Percentiles rank a stretch among this genome's conserved stretches.
phyloP scores from a whole-genome alignment of 106 monocot species.

The Acorus calamus region DNA sequence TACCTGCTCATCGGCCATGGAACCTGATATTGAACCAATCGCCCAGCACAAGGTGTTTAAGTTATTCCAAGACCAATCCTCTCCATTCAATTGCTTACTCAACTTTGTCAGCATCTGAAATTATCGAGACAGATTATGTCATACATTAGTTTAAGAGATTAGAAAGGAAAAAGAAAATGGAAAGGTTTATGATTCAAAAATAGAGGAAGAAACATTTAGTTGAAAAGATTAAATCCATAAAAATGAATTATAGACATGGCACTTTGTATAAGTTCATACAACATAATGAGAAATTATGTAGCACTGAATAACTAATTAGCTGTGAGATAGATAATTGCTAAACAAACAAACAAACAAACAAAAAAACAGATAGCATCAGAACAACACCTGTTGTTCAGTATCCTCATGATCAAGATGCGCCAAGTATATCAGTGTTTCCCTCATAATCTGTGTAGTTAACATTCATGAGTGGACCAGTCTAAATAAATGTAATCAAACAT shows the following conservation, averaged over 20 bases:
- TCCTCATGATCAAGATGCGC: constrained; percentile 95
- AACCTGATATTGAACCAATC: constrained; percentile 96
- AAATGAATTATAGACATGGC: no score
- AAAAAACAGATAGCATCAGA: neutral
- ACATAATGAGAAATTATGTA: no score
- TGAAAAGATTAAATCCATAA: no score
- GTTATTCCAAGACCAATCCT: constrained; percentile 97
- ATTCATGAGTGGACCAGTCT: no score
- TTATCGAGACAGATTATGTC: neutral
- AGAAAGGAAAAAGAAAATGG: no score
- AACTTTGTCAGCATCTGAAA: constrained; percentile 89
- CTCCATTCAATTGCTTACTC: constrained; percentile 80
- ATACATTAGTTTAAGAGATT: no score
- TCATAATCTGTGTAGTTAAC: constrained; percentile 67
- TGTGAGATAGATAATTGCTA: constrained; percentile 3
- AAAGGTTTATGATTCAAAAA: no score
- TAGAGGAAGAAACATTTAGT: no score
- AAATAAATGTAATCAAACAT: no score
- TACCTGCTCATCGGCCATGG: constrained; percentile 98
- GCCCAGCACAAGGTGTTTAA: constrained; percentile 98
- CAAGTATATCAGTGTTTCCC: constrained; percentile 95
- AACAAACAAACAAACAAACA: no score
- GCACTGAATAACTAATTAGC: constrained; percentile 5
- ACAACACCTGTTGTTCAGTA: constrained; percentile 88
- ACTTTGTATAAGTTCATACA: no score